Evolutionary conservation across 257 asterid genomes (phyloP), one percentile per base, ranked within the genome.

Genomic region (Leonotis leonurus): DNA sequence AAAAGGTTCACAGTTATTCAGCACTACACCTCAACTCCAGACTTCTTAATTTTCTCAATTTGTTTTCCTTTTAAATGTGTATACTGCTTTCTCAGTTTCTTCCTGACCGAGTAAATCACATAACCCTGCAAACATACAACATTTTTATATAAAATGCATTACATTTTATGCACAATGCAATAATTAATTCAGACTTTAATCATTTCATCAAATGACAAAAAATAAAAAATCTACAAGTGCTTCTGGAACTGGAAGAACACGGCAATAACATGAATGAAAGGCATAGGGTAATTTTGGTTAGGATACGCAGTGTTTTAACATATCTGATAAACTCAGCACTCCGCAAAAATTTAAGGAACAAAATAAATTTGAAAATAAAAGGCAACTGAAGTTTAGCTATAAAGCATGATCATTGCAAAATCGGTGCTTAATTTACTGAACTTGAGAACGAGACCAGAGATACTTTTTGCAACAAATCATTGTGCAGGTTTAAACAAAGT

Each of bases 11-110:
- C 39, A 16, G 58, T 65, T 26, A 0, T 16, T 39, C 25, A 68
- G 54, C 39, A 33, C 25, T 24, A 56, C 72, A 92, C 99, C 95
- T 81, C 89, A 58, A 83, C 86, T 58, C 99, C 99, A 6, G 97
- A 92, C 77, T 89, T 92, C 83, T 92, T 89, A 70, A 89, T 73
- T 80, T 89, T 92, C 88, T 86, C 99, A 53, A 92, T 86, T 67
- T 92, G 95, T 58, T 83, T 87, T 66, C 97, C 99, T 70, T 86
- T 80, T 12, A 92, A 81, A 71, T 92, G 95, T 78, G 70, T 70
- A 71, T 77, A 92, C 68, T 92, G 90, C 78, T 92, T 92, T 78
- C 92, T 86, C 78, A 89, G 77, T 76, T 92, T 92, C 85, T 80
- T 89, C 70, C 99, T 81, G 18, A 89, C 84, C 18, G 99, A 84